These are phyloP conservation scores for Kwoniella botswanensis DNA, from an alignment of 768 basidiomycete species.

Conservation along the genomic window DNA sequence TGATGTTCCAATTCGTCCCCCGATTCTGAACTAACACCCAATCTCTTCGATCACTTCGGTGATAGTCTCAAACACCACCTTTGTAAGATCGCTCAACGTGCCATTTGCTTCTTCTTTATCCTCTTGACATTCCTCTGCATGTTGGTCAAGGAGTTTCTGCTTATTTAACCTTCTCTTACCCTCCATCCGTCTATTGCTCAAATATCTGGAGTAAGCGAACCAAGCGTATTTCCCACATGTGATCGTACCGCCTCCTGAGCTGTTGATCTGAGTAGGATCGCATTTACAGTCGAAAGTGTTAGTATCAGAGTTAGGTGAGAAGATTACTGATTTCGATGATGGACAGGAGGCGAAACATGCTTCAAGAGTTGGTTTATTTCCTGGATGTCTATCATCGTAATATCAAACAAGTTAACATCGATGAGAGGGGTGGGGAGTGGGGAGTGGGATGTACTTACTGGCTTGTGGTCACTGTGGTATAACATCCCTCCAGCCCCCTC, in stretches of 20 bases:
- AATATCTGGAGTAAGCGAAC: constrained; percentile 9
- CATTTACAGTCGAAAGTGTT: constrained; percentile 18
- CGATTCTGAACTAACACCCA: no score
- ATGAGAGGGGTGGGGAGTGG: background rate
- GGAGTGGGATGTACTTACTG: background rate
- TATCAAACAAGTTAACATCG: no score
- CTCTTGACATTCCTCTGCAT: background rate
- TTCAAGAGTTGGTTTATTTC: background rate
- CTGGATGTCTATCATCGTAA: background rate
- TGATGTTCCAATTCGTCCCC: no score
- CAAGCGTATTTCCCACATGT: constrained; percentile 7
- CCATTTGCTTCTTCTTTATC: background rate
- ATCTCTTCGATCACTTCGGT: no score
- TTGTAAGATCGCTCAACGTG: no score
- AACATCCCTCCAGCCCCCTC: constrained; percentile 11
- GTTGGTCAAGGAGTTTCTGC: background rate
- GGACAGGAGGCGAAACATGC: constrained; percentile 10
- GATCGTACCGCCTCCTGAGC: background rate
- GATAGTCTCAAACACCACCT: background rate
- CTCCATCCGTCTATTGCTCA: background rate
- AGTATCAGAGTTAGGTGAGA: background rate
- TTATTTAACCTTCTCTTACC: constrained; percentile 4
- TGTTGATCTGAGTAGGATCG: background rate
- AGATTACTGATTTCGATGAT: background rate
- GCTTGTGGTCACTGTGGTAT: background rate